Evolutionary conservation across 768 basidiomycete genomes (phyloP), one percentile per base, ranked within the genome.

Genomic region (Fistulinella prunicolor): DNA sequence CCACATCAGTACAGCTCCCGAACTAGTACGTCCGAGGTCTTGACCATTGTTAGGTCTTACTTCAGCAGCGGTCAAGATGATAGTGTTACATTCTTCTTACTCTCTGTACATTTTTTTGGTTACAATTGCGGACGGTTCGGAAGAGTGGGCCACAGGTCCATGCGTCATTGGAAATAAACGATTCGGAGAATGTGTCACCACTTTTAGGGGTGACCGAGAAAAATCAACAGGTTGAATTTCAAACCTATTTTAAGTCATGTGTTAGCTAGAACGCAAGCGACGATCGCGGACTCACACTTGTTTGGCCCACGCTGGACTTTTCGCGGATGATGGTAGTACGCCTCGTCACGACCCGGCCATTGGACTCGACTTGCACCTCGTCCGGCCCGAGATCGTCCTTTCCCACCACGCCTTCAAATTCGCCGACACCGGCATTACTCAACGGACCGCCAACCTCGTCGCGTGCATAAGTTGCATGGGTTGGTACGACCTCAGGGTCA

Each of bases 381-480:
- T 67, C 66, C 10, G 57, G 55, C 5, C 65, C 66, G 14, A 61
- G 56, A 42, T 68, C 66, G 23, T 57, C 60, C 4, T 53, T 57
- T 6, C 67, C 65, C 4, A 64, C 57, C 1, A 68, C 47, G 0
- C 62, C 64, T 21, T 67, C 66, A 9, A 66, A 60, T 16, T 67
- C 66, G 19, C 64, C 65, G 9, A 65, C 54, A n/a, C 64, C 47
- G 0, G 62, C 64, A 22, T 41, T 47, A 1, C 68, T 54, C 3
- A 67, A 54, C 0, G 66, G 68, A 0, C 66, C 66, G 14, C 38
- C 32, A 4, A 67, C 34, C 45, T 67, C 62, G 0, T 67, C 66
- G 24, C 58, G 64, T 0, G 55, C 51, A 35, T 67, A 66, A 9
- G 47, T 16, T 3, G 68, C 66, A 9, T 62, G 67, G 29, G 62